Conservation (phyloP, 768 basidiomycete genomes). For the Xanthoconium stramineum region DNA sequence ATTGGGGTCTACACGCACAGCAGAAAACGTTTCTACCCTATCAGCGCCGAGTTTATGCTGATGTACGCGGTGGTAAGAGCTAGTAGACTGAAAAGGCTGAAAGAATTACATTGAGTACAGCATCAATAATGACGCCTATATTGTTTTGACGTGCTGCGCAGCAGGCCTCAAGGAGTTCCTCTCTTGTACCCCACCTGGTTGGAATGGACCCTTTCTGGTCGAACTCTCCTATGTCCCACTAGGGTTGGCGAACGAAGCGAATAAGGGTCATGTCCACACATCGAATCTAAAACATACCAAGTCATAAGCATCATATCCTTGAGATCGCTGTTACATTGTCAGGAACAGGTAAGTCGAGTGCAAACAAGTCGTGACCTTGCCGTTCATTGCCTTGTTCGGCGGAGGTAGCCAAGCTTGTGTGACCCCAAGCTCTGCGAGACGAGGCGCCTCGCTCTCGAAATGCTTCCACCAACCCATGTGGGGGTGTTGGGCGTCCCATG, state of each 20-base stretch:
- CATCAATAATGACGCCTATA: slow-evolving; percentile 79
- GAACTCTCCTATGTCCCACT: slow-evolving; percentile 92
- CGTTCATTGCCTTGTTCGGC: slow-evolving; percentile 68
- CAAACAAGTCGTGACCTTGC: slow-evolving; percentile 37
- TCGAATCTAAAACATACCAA: slow-evolving; percentile 44
- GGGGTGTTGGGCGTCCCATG: slow-evolving; percentile 65
- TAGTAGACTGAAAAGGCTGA: not conserved
- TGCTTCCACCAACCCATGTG: slow-evolving; percentile 79
- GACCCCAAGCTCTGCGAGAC: slow-evolving; percentile 62
- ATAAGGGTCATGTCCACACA: not conserved
- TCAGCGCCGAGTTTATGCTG: slow-evolving; percentile 89
- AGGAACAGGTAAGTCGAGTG: slow-evolving; percentile 6
- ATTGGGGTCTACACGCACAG: slow-evolving; percentile 64
- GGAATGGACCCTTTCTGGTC: slow-evolving; percentile 64
- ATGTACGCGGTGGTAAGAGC: slow-evolving; percentile 6
- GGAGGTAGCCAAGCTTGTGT: slow-evolving; percentile 86
- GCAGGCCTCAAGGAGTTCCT: slow-evolving; percentile 72
- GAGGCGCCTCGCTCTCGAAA: slow-evolving; percentile 62
- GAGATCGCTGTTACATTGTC: slow-evolving; percentile 46
- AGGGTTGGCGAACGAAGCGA: not conserved
- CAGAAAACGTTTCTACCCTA: slow-evolving; percentile 62
- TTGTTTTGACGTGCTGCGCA: slow-evolving; percentile 61
- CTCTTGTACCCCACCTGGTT: slow-evolving; percentile 87
- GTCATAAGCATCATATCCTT: slow-evolving; percentile 87
- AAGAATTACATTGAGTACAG: slow-evolving; percentile 75